Percentiles rank a stretch among this genome's conserved stretches.
These are phyloP conservation scores for Populus euphratica DNA, from an alignment of 345 rosid species.

Conservation along the genomic window DNA sequence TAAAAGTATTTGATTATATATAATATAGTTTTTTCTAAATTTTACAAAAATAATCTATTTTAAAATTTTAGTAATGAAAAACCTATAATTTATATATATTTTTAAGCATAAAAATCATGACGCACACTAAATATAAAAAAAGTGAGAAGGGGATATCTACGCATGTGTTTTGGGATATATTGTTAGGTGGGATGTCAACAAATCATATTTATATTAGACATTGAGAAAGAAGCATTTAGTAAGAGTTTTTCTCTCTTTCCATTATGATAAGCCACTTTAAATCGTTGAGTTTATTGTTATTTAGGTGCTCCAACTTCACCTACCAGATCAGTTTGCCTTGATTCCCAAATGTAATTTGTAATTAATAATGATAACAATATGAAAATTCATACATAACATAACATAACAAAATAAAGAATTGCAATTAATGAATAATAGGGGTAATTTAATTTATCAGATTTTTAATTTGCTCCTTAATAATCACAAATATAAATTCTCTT, in stretches of 20 bases:
- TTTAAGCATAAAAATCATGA: too few species aligned
- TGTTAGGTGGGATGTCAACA: background rate
- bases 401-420: too few species aligned
- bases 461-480: fast-evolving
- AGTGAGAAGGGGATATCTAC: background rate
- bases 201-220: background rate
- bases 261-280: constrained; percentile 1
- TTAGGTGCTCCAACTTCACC: background rate
- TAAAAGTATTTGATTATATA: too few species aligned
- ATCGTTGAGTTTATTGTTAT: background rate
- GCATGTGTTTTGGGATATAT: background rate
- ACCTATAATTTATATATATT: too few species aligned
- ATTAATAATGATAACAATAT: background rate
- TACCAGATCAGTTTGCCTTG: background rate
- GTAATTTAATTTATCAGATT: fast-evolving
- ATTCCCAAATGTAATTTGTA: background rate
- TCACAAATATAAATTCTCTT: fast-evolving
- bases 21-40: too few species aligned
- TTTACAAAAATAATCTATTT: too few species aligned
- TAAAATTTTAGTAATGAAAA: too few species aligned
- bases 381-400: background rate
- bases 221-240: background rate
- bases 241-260: background rate
- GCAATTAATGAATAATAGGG: too few species aligned
- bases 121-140: too few species aligned